Evolutionary conservation across 2,329 filamentous ascomycete genomes (phyloP).

Genomic region (Bipolaris sorokiniana): DNA sequence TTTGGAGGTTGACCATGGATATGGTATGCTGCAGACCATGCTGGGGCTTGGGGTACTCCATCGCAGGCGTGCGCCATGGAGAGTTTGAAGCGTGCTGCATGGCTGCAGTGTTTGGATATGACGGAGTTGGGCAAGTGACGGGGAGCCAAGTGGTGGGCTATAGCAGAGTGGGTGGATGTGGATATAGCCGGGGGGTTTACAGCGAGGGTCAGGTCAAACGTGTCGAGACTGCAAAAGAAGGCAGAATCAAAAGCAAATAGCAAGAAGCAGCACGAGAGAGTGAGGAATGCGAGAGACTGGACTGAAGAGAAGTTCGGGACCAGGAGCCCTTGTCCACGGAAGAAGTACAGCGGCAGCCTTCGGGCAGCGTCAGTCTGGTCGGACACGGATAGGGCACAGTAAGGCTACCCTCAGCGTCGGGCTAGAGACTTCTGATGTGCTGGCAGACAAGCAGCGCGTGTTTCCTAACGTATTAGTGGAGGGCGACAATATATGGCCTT

Average conservation of each 20-base stretch:
- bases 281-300: constrained; percentile 33
- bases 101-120: constrained; percentile 22
- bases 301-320: constrained; percentile 35
- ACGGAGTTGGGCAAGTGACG: constrained; percentile 31
- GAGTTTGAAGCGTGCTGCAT: constrained; percentile 48
- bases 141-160: constrained; percentile 30
- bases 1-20: constrained; percentile 51
- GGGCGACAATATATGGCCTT: constrained; percentile 45
- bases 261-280: constrained; percentile 35
- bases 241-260: constrained; percentile 37
- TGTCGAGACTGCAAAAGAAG: constrained; percentile 27
- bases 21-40: constrained; percentile 47
- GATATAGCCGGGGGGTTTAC: constrained; percentile 17
- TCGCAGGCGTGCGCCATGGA: constrained; percentile 42
- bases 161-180: constrained; percentile 21
- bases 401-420: constrained; percentile 38
- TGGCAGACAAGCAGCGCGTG: constrained; percentile 48
- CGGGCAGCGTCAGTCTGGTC: constrained; percentile 26
- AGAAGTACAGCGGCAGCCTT: constrained; percentile 42
- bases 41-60: constrained; percentile 43
- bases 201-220: constrained; percentile 15
- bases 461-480: constrained; percentile 48
- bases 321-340: constrained; percentile 38
- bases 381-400: constrained; percentile 33
- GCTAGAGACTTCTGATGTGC: constrained; percentile 48